Evolutionary conservation across 208 protist species (phyloP), one percentile per base, ranked within the genome.

Genomic region (Leptomonas pyrrhocoris): DNA sequence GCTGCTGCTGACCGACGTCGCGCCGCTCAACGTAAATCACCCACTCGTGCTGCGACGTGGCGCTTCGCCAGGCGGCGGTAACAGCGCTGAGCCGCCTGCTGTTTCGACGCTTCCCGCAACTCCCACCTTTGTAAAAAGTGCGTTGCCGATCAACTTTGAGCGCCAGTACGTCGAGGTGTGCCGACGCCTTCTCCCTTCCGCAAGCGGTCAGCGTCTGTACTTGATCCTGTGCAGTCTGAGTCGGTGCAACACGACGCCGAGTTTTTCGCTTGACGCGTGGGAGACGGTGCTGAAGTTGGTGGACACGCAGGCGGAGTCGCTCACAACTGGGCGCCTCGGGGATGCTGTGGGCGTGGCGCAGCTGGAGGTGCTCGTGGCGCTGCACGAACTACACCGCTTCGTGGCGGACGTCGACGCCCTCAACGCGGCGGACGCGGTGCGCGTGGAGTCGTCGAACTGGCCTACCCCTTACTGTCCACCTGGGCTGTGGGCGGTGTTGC

Each of bases 191-290:
- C 58, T 77, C 31, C 64, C 64, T 9, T 58, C 57, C 34, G 63
- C 72, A 16, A 77, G 46, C 13, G 72, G 72, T 8, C 72, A 77
- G 42, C 72, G 63, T 2, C 64, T 72, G 18, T 77, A 70, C 58
- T 42, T 77, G 3, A 72, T 77, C n/a, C 40, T 77, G 13, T 66
- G 72, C 63, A 77, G 64, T 42, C 28, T 77, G 1, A 62, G 57
- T 27, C 27, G 23, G 5, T 77, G 72, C 64, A n/a, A 23, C 1
- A 53, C 38, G 21, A 48, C 48, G 15, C 31, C 61, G 46, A 23
- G n/a, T 23, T 6, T 70, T 21, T 54, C 72, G 9, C 46, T 53
- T 0, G 43, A 58, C 16, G 28, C 48, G 40, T 77, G 72, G 72
- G 57, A 54, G 19, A 68, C 54, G 31, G 13, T 48, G 48, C 43